Evolutionary conservation across 176 grass and related monocot genomes (phyloP), one percentile per base, ranked within the genome.

Genomic region (Bonia amplexicaulis): DNA sequence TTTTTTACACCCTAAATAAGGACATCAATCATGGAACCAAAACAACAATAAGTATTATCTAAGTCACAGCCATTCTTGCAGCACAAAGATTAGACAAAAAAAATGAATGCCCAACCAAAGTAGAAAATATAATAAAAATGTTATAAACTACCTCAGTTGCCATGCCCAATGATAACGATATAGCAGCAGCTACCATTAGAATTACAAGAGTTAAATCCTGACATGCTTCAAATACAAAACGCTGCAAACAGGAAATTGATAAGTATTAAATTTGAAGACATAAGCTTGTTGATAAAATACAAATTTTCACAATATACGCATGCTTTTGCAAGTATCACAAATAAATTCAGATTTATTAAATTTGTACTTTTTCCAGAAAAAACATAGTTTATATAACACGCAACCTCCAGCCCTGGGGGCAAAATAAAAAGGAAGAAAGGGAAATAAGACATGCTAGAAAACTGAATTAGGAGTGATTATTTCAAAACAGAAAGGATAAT

Each of bases 121-220:
- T 73, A 79, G 57, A 19, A 13, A 57, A 26, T 59, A 55, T 23
- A 54, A 80, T 74, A 45, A 49, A 40, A 73, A 45, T 71, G 47
- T 53, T 15, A 71, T 81, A 13, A 65, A 80, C 37, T 53, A 87
- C 85, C 89, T 91, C 89, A 87, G 89, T 94, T 51, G 80, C 82
- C 80, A 94, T 91, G 48, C 86, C 92, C 83, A 94, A 80, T 57
- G 78, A 83, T 66, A 94, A 71, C 59, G 92, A 94, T 53, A 91
- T 81, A 75, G 83, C 79, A 62, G 92, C 86, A 76, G 92, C 86
- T 66, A 91, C 86, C 86, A 87, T 87, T 47, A 94, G 73, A 71
- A 94, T 94, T 40, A 91, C 75, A 78, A 94, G 86, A 44, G 89
- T 94, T 63, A 89, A 87, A 85, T 94, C 89, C 71, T 79, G 60